phyloP scores from a whole-genome alignment of 2,329 filamentous ascomycete species.

The Claviceps citrina region DNA sequence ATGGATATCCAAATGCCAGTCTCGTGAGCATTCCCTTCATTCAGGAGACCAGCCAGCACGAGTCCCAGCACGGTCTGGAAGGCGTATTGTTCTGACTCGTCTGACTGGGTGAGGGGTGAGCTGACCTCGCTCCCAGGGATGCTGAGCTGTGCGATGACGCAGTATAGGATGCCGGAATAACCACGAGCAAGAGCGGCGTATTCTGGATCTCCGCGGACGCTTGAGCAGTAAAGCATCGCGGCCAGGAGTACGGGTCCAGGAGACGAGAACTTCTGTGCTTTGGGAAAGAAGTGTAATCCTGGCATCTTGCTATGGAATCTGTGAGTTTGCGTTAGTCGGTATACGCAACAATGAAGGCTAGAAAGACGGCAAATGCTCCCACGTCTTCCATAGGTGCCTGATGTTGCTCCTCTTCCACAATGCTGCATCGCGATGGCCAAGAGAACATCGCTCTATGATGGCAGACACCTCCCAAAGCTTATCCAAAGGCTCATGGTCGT shows the following conservation, averaged over 20 bases:
- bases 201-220: conserved; percentile 18
- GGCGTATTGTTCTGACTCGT: conserved; percentile 21
- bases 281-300: conserved; percentile 28
- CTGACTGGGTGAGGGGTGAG: conserved; percentile 10
- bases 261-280: conserved; percentile 25
- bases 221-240: conserved; percentile 28
- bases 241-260: conserved; percentile 27
- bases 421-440: not conserved
- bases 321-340: not conserved
- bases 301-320: conserved; percentile 30
- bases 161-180: conserved; percentile 24
- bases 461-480: conserved; percentile 4
- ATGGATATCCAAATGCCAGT: conserved; percentile 29
- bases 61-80: conserved; percentile 28
- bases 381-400: conserved; percentile 4
- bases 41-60: conserved; percentile 25
- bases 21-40: conserved; percentile 25
- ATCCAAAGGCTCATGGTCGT: conserved; percentile 2
- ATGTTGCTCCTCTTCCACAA: conserved; percentile 2
- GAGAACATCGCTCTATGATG: not conserved
- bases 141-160: conserved; percentile 25
- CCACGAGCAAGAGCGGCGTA: conserved; percentile 20
- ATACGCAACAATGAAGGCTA: not conserved
- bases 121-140: conserved; percentile 19
- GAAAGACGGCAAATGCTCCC: not conserved